These are phyloP conservation scores for Blumeriella jaapii DNA, from an alignment of 2,329 filamentous ascomycete species.

Conservation along the genomic window DNA sequence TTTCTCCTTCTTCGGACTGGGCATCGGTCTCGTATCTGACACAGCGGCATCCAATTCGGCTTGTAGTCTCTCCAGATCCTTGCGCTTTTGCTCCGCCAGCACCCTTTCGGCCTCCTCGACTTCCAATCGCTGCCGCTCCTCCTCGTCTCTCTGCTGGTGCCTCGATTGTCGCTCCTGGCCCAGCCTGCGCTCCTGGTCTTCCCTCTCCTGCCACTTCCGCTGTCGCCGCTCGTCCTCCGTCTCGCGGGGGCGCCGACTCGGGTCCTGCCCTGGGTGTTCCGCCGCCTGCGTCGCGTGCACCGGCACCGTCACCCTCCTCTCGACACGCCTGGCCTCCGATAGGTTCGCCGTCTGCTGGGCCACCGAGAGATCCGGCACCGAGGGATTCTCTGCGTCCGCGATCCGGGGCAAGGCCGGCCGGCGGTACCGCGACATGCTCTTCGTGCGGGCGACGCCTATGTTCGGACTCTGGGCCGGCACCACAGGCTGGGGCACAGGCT, in stretches of 20 bases:
- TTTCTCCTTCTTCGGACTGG: conserved; percentile 19
- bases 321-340: conserved; percentile 1
- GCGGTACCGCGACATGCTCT: conserved; percentile 31
- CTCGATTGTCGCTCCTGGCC: too few species aligned
- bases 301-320: conserved; percentile 15
- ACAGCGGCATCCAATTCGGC: conserved; percentile 24
- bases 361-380: conserved; percentile 2
- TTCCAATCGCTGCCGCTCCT: conserved; percentile 9
- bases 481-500: conserved; percentile 23
- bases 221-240: conserved; percentile 17
- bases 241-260: conserved; percentile 7
- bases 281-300: conserved; percentile 1
- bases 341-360: background rate
- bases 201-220: conserved; percentile 12
- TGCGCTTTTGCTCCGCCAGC: conserved; percentile 25
- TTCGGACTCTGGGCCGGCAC: conserved; percentile 17
- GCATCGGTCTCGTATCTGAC: conserved; percentile 8
- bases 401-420: conserved; percentile 16
- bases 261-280: conserved; percentile 1
- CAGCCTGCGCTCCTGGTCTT: conserved; percentile 11
- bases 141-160: conserved; percentile 6
- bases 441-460: conserved; percentile 22
- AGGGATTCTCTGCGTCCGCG: conserved; percentile 10
- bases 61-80: conserved; percentile 26
- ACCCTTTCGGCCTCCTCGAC: conserved; percentile 19